Conservation (phyloP, 148 eudicot species). For the Polygonum aviculare region DNA sequence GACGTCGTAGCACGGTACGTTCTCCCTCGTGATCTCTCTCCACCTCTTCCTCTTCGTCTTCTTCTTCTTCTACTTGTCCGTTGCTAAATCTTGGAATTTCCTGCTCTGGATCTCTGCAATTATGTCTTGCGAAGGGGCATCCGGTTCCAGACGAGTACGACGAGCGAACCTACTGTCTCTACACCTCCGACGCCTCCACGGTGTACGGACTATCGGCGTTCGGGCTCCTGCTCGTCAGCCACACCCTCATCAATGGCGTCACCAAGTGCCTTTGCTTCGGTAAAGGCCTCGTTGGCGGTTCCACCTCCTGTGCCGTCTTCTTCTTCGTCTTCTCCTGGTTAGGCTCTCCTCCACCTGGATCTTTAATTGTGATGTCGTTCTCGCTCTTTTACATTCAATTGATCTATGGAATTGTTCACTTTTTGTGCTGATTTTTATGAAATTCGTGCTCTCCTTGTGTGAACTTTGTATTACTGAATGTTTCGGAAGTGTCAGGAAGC, state of each 20-base stretch:
- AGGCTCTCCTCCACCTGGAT: not conserved
- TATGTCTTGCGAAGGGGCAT: slow-evolving; percentile 32
- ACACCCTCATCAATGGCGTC: slow-evolving; percentile 62
- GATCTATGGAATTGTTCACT: not conserved
- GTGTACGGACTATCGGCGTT: slow-evolving; percentile 78
- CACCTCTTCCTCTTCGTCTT: not conserved
- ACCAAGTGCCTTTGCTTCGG: slow-evolving; percentile 90
- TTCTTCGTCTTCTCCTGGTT: slow-evolving; percentile 86
- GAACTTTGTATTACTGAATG: not conserved
- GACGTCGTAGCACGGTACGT: slow-evolving; percentile 79
- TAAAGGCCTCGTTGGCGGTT: slow-evolving; percentile 57
- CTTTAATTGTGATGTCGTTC: not conserved
- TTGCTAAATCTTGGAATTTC: not conserved
- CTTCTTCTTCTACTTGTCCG: not conserved
- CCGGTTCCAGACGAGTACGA: slow-evolving; percentile 80
- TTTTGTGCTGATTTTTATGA: not conserved
- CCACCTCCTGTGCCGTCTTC: slow-evolving; percentile 49
- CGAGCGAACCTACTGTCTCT: slow-evolving; percentile 61
- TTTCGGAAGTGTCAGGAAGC: not conserved
- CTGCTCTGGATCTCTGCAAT: not conserved
- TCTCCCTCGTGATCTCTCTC: not conserved
- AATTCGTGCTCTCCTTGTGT: not conserved
- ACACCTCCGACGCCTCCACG: slow-evolving; percentile 83
- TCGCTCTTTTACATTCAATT: not conserved
- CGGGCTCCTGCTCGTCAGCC: slow-evolving; percentile 65